These are phyloP conservation scores for Auxenochlorella protothecoides DNA, from an alignment of 139 green algal species.

Conservation along the genomic window DNA sequence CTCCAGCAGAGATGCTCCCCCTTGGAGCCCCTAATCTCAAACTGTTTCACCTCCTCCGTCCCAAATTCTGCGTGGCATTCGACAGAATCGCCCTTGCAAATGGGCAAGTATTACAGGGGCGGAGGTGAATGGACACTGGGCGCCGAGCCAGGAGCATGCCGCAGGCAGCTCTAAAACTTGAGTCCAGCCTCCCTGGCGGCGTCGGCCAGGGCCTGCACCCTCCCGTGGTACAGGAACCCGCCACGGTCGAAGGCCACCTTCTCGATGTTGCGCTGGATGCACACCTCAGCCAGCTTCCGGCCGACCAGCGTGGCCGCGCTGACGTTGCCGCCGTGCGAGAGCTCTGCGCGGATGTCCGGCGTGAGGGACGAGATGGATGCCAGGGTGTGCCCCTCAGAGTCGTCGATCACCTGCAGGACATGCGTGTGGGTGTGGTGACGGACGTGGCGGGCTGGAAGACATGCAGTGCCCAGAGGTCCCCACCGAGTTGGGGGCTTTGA, in stretches of 20 bases:
- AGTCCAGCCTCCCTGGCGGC: constrained; percentile 77
- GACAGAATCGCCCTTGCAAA: too few relatives aligned
- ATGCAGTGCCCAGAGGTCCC: too few relatives aligned
- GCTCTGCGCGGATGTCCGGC: constrained; percentile 44
- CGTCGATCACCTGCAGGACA: constrained; percentile 81
- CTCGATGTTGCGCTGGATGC: constrained; percentile 67
- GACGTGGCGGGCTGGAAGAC: too few relatives aligned
- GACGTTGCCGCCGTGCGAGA: constrained; percentile 51
- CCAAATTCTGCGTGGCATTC: too few relatives aligned
- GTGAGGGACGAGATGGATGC: constrained; percentile 64
- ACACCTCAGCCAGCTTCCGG: constrained; percentile 21
- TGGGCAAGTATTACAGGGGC: too few relatives aligned
- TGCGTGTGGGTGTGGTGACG: too few relatives aligned
- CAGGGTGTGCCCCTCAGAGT: constrained; percentile 69
- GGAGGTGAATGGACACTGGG: too few relatives aligned
- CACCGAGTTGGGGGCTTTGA: too few relatives aligned
- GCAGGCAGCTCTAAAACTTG: constrained; percentile 47
- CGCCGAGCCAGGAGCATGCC: too few relatives aligned
- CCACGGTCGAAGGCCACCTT: constrained; percentile 88
- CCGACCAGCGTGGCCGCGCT: constrained; percentile 64
- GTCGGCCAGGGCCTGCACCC: constrained; percentile 86
- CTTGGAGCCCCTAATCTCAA: too few relatives aligned
- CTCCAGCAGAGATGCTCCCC: too few relatives aligned
- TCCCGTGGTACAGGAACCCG: constrained; percentile 90
- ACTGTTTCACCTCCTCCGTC: too few relatives aligned